Evolutionary conservation across 192 early-diverging fungal species (phyloP).

Genomic region (Coemansia sp.): DNA sequence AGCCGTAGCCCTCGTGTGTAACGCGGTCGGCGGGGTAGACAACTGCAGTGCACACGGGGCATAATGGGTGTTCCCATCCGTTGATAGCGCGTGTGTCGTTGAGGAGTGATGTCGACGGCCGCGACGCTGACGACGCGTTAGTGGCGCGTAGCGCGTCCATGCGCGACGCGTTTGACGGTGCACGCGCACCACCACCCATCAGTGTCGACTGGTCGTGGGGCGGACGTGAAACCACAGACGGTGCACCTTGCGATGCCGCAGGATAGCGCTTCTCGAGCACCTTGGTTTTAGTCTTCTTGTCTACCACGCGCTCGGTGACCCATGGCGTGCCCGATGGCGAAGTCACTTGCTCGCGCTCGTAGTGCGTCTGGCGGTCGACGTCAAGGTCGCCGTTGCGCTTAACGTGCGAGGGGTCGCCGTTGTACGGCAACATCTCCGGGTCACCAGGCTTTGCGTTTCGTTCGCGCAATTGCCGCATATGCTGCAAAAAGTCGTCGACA

Average conservation of each 20-base stretch:
- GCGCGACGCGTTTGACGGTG: slow-evolving; percentile 11
- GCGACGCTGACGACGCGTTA: slow-evolving; percentile 39
- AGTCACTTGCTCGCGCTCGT: slow-evolving; percentile 51
- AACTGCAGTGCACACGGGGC: slow-evolving; percentile 44
- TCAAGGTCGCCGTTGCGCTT: slow-evolving; percentile 43
- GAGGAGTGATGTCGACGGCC: slow-evolving; percentile 42
- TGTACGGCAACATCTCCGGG: not conserved
- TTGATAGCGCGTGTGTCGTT: slow-evolving; percentile 51
- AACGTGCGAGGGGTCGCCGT: slow-evolving; percentile 37
- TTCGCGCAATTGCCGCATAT: slow-evolving; percentile 51
- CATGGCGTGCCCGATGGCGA: slow-evolving; percentile 51
- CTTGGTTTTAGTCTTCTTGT: slow-evolving; percentile 55
- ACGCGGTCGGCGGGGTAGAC: slow-evolving; percentile 55
- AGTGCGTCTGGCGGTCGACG: slow-evolving; percentile 52
- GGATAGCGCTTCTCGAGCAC: slow-evolving; percentile 55
- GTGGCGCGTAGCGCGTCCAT: slow-evolving; percentile 16
- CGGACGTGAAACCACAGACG: not conserved
- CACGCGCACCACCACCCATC: slow-evolving; percentile 31
- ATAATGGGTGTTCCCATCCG: slow-evolving; percentile 55
- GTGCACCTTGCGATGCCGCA: slow-evolving; percentile 20
- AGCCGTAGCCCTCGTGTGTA: slow-evolving; percentile 52
- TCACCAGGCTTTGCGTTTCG: slow-evolving; percentile 13
- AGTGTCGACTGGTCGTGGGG: slow-evolving; percentile 20
- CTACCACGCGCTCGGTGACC: slow-evolving; percentile 53
- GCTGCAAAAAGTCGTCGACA: slow-evolving; percentile 53